A percentile compares a stretch with the other conserved stretches of the same genome.
These are phyloP conservation scores for Antitrichia curtipendula DNA, from an alignment of 225 moss, liverwort and hornwort species.

Conservation along the genomic window DNA sequence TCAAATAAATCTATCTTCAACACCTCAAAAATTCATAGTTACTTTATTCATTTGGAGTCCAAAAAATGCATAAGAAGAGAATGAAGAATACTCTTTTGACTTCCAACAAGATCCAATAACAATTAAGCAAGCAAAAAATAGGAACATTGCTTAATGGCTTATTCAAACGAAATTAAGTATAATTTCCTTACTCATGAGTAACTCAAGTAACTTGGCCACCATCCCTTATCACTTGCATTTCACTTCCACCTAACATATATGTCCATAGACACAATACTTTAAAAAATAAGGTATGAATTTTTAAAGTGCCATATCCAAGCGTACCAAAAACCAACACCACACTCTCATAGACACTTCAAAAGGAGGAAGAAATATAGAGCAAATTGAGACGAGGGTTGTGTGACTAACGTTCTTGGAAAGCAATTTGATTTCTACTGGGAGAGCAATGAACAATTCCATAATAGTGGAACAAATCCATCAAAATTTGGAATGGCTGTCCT, in stretches of 20 bases:
- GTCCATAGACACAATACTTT: rapidly evolving
- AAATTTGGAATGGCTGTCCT: neutral
- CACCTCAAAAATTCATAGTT: neutral
- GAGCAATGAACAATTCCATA: neutral
- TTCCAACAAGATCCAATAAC: neutral
- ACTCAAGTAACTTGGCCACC: neutral
- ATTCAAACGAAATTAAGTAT: rapidly evolving
- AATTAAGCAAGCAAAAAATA: neutral
- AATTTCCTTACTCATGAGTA: neutral
- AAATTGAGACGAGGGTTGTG: neutral
- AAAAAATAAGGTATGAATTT: neutral
- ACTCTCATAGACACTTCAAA: neutral
- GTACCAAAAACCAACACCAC: neutral
- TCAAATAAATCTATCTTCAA: neutral
- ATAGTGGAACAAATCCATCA: neutral
- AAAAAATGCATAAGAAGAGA: neutral
- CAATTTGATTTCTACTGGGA: neutral
- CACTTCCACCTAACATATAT: neutral
- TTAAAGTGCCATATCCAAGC: too few relatives aligned
- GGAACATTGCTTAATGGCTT: neutral
- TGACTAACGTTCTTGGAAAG: neutral
- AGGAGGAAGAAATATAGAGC: neutral
- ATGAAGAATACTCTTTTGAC: neutral
- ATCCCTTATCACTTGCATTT: neutral
- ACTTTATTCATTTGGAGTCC: neutral